Evolutionary conservation across 768 basidiomycete genomes (phyloP).

Genomic region (Russula foetens): DNA sequence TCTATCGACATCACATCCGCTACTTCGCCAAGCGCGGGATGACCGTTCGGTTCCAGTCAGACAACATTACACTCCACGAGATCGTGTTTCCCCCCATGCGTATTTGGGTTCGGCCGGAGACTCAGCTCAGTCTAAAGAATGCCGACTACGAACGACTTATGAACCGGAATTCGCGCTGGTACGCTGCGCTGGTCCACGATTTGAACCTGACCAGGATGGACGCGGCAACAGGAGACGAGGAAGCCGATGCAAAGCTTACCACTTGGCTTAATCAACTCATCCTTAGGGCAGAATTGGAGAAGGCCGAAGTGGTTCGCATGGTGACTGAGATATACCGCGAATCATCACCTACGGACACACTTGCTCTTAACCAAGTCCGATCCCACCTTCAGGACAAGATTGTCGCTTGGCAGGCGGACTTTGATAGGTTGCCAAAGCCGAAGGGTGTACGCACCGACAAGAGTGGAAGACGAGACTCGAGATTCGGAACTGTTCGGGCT

Average conservation of each 20-base stretch:
- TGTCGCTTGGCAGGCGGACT: slow-evolving; percentile 94
- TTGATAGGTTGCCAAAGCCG: slow-evolving; percentile 74
- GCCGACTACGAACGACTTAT: slow-evolving; percentile 76
- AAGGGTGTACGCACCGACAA: slow-evolving; percentile 44
- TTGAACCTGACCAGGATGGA: slow-evolving; percentile 71
- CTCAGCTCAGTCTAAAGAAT: slow-evolving; percentile 85
- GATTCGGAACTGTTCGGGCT: slow-evolving; percentile 57
- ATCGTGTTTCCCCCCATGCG: slow-evolving; percentile 83
- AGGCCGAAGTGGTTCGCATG: slow-evolving; percentile 58
- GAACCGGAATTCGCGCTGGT: slow-evolving; percentile 65
- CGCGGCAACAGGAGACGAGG: slow-evolving; percentile 70
- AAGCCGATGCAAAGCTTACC: slow-evolving; percentile 53
- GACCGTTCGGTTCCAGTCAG: slow-evolving; percentile 84
- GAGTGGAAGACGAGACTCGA: slow-evolving; percentile 45
- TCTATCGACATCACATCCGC: slow-evolving; percentile 86
- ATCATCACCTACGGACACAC: slow-evolving; percentile 73
- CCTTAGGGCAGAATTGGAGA: slow-evolving; percentile 64
- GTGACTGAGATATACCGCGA: slow-evolving; percentile 78
- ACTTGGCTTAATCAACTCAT: slow-evolving; percentile 61
- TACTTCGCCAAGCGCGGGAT: slow-evolving; percentile 81
- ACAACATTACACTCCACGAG: slow-evolving; percentile 76
- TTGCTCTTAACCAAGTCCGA: slow-evolving; percentile 80
- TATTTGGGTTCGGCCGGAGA: slow-evolving; percentile 79
- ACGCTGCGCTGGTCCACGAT: slow-evolving; percentile 65
- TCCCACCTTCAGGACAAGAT: slow-evolving; percentile 87